Base-by-base conservation (phyloP, 73 alveolate genomes). In the Strombidium stylifer region DNA sequence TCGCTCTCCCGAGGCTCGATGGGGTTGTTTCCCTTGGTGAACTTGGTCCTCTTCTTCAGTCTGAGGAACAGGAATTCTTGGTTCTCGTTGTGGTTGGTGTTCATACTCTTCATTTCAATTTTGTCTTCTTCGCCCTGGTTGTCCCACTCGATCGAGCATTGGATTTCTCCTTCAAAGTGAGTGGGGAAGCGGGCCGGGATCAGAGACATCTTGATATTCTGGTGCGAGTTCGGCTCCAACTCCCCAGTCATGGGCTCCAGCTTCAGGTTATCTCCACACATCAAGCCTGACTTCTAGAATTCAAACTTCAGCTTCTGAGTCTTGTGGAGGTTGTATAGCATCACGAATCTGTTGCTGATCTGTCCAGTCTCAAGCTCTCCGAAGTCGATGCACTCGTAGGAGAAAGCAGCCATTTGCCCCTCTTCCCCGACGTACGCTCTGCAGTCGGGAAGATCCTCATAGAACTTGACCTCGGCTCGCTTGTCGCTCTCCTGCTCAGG, bases 381-480 rank as follows among this genome's bases (percentile, higher is more conserved):
- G 80, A 96, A 96, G 62, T 93, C 98, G 10, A 96, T 92, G 64
- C 89, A 98, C 82, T 96, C 99, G 3, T 89, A 72, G 53, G 97
- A 74, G 66, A 96, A 96, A 59, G 93, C 96, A 40, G 93, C 99
- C 53, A 90, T 83, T 0, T 91, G 75, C 25, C 94, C 97, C 24
- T 81, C 83, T 24, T 56, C 66, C 25, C 69, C 32, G 15, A 59
- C 19, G 60, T 79, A 65, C 3, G 90, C 84, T 48, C 90, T 56
- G 60, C 82, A 55, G 28, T 49, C 67, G 18, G 89, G 89, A 23
- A 78, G 68, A 37, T 68, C 89, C 46, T 78, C 89, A 57, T 78
- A 78, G 44, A 59, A 78, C 6, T 54, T 56, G 19, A 67, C 40
- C 55, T 78, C 89, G 7, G 35, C 27, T 25, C 40, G 64, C 42